Evolutionary conservation across 176 grass and related monocot genomes (phyloP).

Genomic region (Musa troglodytarum): DNA sequence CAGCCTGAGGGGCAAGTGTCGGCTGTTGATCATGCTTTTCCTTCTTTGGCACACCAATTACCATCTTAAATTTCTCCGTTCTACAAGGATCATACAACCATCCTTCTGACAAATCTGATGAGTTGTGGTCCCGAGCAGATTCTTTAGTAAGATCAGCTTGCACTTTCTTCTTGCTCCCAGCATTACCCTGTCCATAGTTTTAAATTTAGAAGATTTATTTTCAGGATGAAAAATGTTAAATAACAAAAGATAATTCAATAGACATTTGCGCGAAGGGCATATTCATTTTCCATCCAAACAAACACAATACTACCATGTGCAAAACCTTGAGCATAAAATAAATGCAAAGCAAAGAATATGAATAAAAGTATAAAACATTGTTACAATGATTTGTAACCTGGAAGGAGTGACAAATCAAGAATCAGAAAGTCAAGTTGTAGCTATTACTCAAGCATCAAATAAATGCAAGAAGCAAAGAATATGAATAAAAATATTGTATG

Average conservation of each 20-base stretch:
- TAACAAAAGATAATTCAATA: background rate
- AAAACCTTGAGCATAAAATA: background rate
- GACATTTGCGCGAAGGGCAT: background rate
- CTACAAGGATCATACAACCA: slow-evolving; percentile 28
- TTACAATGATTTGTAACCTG: background rate
- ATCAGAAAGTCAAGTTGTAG: background rate
- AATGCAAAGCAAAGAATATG: background rate
- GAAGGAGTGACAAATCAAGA: background rate
- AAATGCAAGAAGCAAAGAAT: background rate
- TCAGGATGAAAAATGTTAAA: slow-evolving; percentile 16
- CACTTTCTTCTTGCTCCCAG: slow-evolving; percentile 23
- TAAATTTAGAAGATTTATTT: slow-evolving; percentile 26
- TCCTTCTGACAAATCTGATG: slow-evolving; percentile 35
- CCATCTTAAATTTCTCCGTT: slow-evolving; percentile 53
- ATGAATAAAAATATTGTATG: background rate
- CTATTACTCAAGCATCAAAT: background rate
- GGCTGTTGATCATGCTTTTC: slow-evolving; percentile 10
- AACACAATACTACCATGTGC: background rate
- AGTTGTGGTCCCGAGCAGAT: slow-evolving; percentile 32
- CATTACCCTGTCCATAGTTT: slow-evolving; percentile 19
- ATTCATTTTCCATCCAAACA: background rate
- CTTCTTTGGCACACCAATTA: slow-evolving; percentile 45
- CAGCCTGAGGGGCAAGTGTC: slow-evolving; percentile 7
- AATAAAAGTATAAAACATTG: background rate
- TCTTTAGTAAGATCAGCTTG: slow-evolving; percentile 15